A percentile compares a stretch with the other conserved stretches of the same genome.
These are phyloP conservation scores for Calycina herbarum DNA, from an alignment of 2,329 filamentous ascomycete genomes.

Conservation along the genomic window DNA sequence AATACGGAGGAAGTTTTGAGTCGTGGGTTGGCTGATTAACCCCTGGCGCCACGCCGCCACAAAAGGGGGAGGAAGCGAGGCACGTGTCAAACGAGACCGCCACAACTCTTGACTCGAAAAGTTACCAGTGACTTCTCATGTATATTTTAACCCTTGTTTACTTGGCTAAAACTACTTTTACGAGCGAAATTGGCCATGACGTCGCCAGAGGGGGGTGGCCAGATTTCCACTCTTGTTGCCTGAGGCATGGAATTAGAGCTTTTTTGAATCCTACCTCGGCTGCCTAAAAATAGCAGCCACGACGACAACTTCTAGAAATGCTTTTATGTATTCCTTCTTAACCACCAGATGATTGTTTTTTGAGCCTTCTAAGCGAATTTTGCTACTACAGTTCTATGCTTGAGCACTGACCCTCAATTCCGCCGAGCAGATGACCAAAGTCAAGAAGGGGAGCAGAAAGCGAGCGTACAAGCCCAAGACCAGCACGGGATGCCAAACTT, in stretches of 20 bases:
- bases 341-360: background rate
- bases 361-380: background rate
- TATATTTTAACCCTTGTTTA: too few species aligned
- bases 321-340: too few species aligned
- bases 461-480: conserved; percentile 16
- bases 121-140: too few species aligned
- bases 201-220: too few species aligned
- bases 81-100: too few species aligned
- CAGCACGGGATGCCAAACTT: conserved; percentile 14
- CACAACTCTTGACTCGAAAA: too few species aligned
- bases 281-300: background rate
- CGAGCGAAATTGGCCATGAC: too few species aligned
- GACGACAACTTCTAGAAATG: background rate
- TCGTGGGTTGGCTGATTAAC: too few species aligned
- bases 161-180: too few species aligned
- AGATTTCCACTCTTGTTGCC: background rate
- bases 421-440: conserved; percentile 11
- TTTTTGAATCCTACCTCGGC: background rate
- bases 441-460: conserved; percentile 16
- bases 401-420: background rate
- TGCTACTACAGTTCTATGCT: background rate
- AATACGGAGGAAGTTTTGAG: too few species aligned
- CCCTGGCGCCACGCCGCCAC: too few species aligned
- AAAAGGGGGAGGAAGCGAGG: too few species aligned
- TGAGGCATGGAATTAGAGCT: background rate